Base-by-base conservation (phyloP, 2,329 filamentous ascomycete genomes). In the Neoscytalidium dimidiatum region DNA sequence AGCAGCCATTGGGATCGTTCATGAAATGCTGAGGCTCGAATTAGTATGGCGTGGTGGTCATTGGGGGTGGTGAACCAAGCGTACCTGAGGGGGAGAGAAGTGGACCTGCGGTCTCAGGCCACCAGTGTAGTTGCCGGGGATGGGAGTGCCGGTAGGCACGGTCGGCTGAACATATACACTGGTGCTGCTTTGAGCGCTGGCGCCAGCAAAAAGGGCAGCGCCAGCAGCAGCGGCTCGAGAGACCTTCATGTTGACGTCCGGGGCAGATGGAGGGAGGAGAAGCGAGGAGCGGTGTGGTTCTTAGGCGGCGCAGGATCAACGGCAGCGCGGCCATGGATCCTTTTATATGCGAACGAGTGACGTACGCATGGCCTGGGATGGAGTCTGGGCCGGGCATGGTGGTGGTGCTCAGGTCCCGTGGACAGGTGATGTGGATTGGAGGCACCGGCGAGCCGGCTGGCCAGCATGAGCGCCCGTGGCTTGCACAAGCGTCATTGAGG, bases 1-100 rank as follows among this genome's bases (percentile, higher is more conserved):
- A 87, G 77, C 88, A 81, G 69, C 88, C 88, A 74, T 90, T 90
- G 1, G 87, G 87, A 68, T 90, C 88, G 67, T 88, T 88, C 80
- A 85, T 83, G 67, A 83, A 84, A 48, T 38, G 14, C 51, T 62
- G 5, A 23, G 21, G 2, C 23, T 19, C 6, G 21, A 43, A 23
- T 65, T 29, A 56, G 31, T 17, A 17, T 17, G n/a, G n/a, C n/a
- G n/a, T n/a, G n/a, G 9, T 26, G 13, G 11, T n/a, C n/a, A n/a
- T 17, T 26, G 8, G 11, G 41, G 41, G 26, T 29, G 38, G 64
- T 7, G 65, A 29, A 69, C 87, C 87, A 81, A 85, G 84, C 70
- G 83, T 85, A 68, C 74, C 29, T 79, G 69, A 1, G 85, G 84
- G 2, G 84, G 84, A 7, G 83, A 83, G 71, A 82, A 88, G 72